These are phyloP conservation scores for Gastrolobium villosum DNA, from an alignment of 306 rosid species.

Conservation along the genomic window DNA sequence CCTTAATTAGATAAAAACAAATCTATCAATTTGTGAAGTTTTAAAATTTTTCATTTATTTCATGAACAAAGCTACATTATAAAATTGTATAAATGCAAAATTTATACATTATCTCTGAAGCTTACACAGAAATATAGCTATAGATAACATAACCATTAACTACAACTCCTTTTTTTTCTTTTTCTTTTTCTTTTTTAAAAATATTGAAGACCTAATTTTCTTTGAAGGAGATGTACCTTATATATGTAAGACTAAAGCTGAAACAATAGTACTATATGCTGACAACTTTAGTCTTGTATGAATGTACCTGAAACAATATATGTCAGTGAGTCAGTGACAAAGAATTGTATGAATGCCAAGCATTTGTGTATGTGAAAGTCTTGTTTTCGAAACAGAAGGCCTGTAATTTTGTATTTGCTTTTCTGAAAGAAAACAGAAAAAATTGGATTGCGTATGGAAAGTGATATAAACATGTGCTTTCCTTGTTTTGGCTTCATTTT, in stretches of 20 bases:
- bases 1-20: too few species aligned
- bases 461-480: neutral
- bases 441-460: neutral
- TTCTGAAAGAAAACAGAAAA: neutral
- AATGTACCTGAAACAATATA: too few species aligned
- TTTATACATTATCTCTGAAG: too few species aligned
- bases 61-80: too few species aligned
- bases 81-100: too few species aligned
- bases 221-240: slow-evolving; percentile 17
- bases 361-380: slow-evolving; percentile 7
- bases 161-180: too few species aligned
- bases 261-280: slow-evolving; percentile 30
- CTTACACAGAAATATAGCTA: too few species aligned
- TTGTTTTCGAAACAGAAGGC: slow-evolving; percentile 19
- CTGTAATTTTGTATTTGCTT: neutral
- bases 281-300: neutral
- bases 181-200: too few species aligned
- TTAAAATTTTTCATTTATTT: too few species aligned
- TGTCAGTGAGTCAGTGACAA: neutral
- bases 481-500: slow-evolving; percentile 4
- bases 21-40: too few species aligned
- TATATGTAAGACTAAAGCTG: slow-evolving; percentile 36
- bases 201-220: too few species aligned
- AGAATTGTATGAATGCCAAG: slow-evolving; percentile 42
- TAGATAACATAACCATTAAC: too few species aligned